A percentile compares a stretch with the other conserved stretches of the same genome.
phyloP scores from a whole-genome alignment of 352 stramenopile species.

The Phytophthora hibernalis region DNA sequence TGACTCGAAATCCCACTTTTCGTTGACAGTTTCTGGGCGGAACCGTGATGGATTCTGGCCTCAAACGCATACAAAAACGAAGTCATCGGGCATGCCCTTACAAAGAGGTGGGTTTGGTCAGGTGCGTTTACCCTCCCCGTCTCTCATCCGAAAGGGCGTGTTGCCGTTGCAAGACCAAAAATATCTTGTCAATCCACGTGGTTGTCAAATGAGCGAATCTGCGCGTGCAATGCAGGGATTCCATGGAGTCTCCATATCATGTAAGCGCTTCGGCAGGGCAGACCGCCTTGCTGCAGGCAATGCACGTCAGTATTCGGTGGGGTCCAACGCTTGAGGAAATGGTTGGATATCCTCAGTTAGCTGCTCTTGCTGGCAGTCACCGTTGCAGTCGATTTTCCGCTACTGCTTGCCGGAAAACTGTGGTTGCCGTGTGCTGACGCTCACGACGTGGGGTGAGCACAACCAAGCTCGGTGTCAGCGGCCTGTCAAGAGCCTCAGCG shows the following conservation, averaged over 20 bases:
- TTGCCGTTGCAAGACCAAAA: too few species aligned
- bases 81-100: background rate
- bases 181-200: background rate
- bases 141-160: background rate
- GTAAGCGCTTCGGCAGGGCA: too few species aligned
- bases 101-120: slow-evolving; percentile 16
- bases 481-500: too few species aligned
- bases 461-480: too few species aligned
- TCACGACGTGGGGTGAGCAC: too few species aligned
- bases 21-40: slow-evolving; percentile 39
- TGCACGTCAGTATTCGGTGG: too few species aligned
- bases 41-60: slow-evolving; percentile 35
- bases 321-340: background rate
- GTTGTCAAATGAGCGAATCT: slow-evolving; percentile 11
- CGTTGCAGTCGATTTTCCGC: too few species aligned
- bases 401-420: too few species aligned
- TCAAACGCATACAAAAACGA: slow-evolving; percentile 9
- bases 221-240: background rate
- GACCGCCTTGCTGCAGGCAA: background rate
- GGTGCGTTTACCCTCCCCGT: slow-evolving; percentile 2
- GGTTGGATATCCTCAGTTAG: background rate
- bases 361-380: background rate
- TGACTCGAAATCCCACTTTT: slow-evolving; percentile 19
- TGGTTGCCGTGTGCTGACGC: too few species aligned
- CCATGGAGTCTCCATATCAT: background rate